Conservation (phyloP, 176 grass and related monocot genomes). For the Echinochloa phyllopogon region DNA sequence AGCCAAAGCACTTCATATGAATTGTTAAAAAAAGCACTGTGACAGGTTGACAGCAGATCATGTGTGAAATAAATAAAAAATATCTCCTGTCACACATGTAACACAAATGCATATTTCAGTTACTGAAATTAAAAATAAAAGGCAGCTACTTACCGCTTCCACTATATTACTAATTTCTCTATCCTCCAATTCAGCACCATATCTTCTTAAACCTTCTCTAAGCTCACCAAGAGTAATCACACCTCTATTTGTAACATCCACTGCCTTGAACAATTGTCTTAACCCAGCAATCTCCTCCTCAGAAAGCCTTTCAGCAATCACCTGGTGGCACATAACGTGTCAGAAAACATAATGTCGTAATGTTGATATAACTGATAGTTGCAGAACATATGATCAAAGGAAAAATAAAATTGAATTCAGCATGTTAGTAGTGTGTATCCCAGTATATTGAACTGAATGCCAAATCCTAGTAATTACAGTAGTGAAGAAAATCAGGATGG, state of each 20-base stretch:
- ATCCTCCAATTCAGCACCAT: conserved; percentile 70
- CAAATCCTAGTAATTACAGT: not conserved
- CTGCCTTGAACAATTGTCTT: conserved; percentile 84
- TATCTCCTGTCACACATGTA: not conserved
- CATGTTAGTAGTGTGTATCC: conserved; percentile 4
- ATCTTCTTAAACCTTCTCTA: conserved; percentile 80
- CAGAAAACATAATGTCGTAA: conserved; percentile 10
- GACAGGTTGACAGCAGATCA: not conserved
- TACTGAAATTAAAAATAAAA: not conserved
- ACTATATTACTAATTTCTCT: conserved; percentile 66
- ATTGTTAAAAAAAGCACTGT: not conserved
- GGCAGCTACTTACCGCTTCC: conserved; percentile 67
- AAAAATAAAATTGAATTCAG: not conserved
- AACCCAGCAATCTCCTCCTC: conserved; percentile 98
- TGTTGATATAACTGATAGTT: not conserved
- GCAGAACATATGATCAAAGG: not conserved
- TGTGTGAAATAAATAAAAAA: not conserved
- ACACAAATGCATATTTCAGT: not conserved
- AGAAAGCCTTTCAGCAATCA: conserved; percentile 87
- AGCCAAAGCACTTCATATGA: conserved; percentile 12
- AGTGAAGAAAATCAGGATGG: conserved; percentile 16
- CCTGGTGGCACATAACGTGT: conserved; percentile 48
- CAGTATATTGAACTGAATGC: conserved; percentile 7
- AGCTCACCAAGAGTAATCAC: conserved; percentile 86
- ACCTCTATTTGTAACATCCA: conserved; percentile 76